Base-by-base conservation (phyloP, 225 moss, liverwort and hornwort species). In the Takakia lepidozioides region DNA sequence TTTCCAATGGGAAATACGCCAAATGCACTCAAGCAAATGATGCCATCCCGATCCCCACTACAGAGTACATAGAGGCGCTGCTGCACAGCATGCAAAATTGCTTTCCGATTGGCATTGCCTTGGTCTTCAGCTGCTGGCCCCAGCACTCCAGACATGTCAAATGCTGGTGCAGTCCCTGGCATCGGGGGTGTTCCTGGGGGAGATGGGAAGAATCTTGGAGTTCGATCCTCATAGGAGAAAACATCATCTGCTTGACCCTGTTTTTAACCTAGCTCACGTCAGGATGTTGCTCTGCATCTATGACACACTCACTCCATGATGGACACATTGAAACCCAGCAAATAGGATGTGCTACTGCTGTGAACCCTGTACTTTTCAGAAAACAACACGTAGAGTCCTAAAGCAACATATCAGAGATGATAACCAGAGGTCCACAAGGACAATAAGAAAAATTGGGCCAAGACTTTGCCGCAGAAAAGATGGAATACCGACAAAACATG, bases 1-100 rank as follows among this genome's bases (percentile, higher is more conserved):
- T 81, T 90, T 42, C 87, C 90, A 19, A 98, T 73, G 4, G 90
- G 95, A 62, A 98, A 98, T 14, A 91, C 87, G 59, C 95, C 95
- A 46, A 98, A 98, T 38, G 87, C 95, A 58, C 91, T 98, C 56
- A 98, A 61, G 73, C 87, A 98, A 62, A 98, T 78, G 49, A 81
- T 65, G 40, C 95, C 95, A 68, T 87, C 78, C 61, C 62, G 67
- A 56, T 98, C 95, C 23, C 95, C 95, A 72, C 95, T 98, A 52
- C 90, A 90, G 29, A 98, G 91, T 44, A 98, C 68, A 45, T 87
- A 79, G 27, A 98, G 80, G 42, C 78, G 82, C 59, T 91, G 81
- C 64, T 85, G 91, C 47, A 77, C 73, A 55, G 86, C 82, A 58
- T 70, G 70, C 55, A 84, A 73, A 29, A 80, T 73, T 43, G 80